Conservation (phyloP, 345 rosid species). For the Arabis hirsuta region DNA sequence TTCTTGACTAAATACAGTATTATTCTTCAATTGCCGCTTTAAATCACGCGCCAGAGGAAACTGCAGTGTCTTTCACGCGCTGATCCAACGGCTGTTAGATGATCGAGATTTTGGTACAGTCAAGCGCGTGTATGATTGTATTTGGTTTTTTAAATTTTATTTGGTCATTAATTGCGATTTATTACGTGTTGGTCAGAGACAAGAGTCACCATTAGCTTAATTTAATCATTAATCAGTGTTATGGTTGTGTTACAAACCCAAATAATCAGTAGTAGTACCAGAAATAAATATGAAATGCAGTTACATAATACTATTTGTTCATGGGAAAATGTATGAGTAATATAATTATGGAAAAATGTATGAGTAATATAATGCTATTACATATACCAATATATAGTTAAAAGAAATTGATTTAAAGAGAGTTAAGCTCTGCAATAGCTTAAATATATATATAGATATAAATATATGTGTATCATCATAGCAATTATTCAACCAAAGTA, state of each 20-base stretch:
- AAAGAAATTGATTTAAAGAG: conserved; percentile 13
- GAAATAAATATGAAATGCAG: too few species aligned
- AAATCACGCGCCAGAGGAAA: neutral
- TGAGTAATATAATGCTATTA: too few species aligned
- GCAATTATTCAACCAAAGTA: conserved; percentile 39
- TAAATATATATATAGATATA: conserved; percentile 14
- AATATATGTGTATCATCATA: conserved; percentile 32
- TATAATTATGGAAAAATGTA: too few species aligned
- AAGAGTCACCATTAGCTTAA: conserved; percentile 24
- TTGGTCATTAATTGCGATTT: neutral
- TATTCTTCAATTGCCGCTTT: neutral
- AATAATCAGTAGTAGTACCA: too few species aligned
- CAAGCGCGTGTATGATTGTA: conserved; percentile 17
- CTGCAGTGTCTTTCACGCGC: neutral
- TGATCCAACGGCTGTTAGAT: conserved; percentile 1
- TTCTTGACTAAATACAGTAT: neutral
- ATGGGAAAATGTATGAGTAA: too few species aligned
- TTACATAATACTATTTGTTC: too few species aligned
- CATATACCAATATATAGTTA: too few species aligned
- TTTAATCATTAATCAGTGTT: neutral
- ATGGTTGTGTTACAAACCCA: too few species aligned
- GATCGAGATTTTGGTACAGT: neutral
- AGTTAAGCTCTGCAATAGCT: conserved; percentile 24
- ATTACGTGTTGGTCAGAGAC: conserved; percentile 43
- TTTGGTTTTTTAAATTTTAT: neutral